phyloP scores from a whole-genome alignment of 179 eudicot species.

The Silene noctiflora region DNA sequence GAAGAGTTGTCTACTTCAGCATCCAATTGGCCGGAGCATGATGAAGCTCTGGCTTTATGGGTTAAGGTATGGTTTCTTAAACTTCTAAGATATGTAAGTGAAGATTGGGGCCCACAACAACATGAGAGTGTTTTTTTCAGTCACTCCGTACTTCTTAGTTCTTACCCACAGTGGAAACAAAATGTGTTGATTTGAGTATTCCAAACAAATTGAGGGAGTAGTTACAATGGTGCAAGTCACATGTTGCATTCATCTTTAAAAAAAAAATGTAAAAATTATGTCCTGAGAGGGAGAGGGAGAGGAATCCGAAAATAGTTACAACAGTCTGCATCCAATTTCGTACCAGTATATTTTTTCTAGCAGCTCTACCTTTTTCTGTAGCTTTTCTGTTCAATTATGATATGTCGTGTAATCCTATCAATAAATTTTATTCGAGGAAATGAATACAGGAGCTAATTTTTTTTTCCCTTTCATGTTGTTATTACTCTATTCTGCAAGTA shows the following conservation, averaged over 20 bases:
- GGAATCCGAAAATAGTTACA: background rate
- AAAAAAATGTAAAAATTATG: background rate
- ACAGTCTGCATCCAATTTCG: background rate
- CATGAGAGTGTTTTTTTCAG: background rate
- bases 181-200: background rate
- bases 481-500: conserved; percentile 35
- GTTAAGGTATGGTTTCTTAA: conserved; percentile 62
- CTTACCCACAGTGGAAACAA: background rate
- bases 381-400: background rate
- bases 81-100: background rate
- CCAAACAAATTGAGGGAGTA: background rate
- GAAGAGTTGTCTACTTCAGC: conserved; percentile 40
- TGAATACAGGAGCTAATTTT: conserved; percentile 20
- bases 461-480: conserved; percentile 17
- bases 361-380: background rate
- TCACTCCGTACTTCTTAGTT: too few relatives aligned
- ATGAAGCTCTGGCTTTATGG: conserved; percentile 85
- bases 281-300: background rate
- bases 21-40: conserved; percentile 54
- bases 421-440: conserved; percentile 13
- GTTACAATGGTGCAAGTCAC: background rate
- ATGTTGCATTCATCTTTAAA: background rate
- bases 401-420: background rate
- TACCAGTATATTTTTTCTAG: background rate
- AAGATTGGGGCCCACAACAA: background rate